Evolutionary conservation across 1,284 basidiomycete species (phyloP), one percentile per base, ranked within the genome.

Genomic region (Trichosporon asahii): DNA sequence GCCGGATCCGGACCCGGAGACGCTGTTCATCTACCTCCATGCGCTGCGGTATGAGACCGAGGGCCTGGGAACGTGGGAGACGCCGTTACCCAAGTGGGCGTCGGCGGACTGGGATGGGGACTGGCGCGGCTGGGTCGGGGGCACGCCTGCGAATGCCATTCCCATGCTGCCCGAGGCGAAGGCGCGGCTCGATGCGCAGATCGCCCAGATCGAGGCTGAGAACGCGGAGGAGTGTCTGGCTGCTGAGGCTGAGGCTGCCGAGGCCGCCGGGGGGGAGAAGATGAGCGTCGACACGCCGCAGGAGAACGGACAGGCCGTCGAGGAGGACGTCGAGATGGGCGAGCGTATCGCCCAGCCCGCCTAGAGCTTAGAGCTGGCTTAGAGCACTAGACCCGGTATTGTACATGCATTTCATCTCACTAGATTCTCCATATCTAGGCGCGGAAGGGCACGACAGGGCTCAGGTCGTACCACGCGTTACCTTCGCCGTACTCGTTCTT

Each of bases 11-110:
- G 89, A 89, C 77, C 93, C 94, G 1, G 92, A 95, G 80, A 89
- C 89, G 71, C 84, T 97, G 70, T 97, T 94, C 82, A 98, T 98
- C 74, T 98, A 95, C 85, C 85, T 98, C 76, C 95, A 98, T 79
- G 95, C 95, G 12, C 83, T 92, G 76, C 86, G 88, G 76, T 97
- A 94, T 82, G 91, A 90, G 67, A 83, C 83, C n/a, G 77, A 81
- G 60, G 73, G 72, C 33, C 73, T 83, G 15, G 83, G 84, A 0
- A 76, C 76, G 25, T 84, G 81, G 78, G 76, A 80, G 69, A 84
- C 83, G 57, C 83, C 83, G 0, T 67, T 84, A 72, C 84, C 84
- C 0, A 61, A 78, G 18, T 85, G 84, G 84, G 83, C 83, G 7
- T 77, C 76, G 18, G 78, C 74, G 69, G 68, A 80, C 21, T 85